Conservation (phyloP, 371 early-diverging fungal species). For the Blastocladiella emersonii region DNA sequence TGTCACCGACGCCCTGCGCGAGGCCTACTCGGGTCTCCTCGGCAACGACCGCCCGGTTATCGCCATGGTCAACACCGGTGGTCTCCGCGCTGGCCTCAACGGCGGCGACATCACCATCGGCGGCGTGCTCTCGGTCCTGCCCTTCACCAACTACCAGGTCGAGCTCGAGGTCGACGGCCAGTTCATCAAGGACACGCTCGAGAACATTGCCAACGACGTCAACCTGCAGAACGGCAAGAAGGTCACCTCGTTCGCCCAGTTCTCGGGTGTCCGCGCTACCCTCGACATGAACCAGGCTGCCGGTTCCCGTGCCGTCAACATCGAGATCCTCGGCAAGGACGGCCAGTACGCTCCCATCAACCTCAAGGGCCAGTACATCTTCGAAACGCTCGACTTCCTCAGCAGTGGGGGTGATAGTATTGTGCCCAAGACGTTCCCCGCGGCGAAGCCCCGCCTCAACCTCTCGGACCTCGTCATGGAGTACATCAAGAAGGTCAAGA, state of each 20-base stretch:
- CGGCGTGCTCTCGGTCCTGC: slow-evolving; percentile 32
- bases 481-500: slow-evolving; percentile 5
- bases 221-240: not conserved
- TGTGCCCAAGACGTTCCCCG: slow-evolving; percentile 3
- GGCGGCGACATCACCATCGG: slow-evolving; percentile 33
- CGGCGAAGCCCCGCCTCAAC: not conserved
- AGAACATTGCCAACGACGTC: slow-evolving; percentile 6
- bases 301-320: not conserved
- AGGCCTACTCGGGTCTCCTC: not conserved
- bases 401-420: slow-evolving; percentile 18
- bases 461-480: slow-evolving; percentile 11
- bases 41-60: slow-evolving; percentile 11
- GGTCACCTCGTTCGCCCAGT: slow-evolving; percentile 12
- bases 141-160: slow-evolving; percentile 22
- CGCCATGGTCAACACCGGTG: slow-evolving; percentile 42
- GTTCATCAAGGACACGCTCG: slow-evolving; percentile 12
- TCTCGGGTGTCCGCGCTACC: slow-evolving; percentile 11
- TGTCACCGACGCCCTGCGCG: slow-evolving; percentile 37
- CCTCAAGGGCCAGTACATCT: slow-evolving; percentile 8
- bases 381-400: slow-evolving; percentile 18
- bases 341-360: slow-evolving; percentile 2
- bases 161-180: slow-evolving; percentile 11
- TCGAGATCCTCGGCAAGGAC: slow-evolving; percentile 3
- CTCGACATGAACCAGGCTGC: slow-evolving; percentile 8
- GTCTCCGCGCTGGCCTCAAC: slow-evolving; percentile 35